Percentiles rank a stretch among this genome's conserved stretches.
These are phyloP conservation scores for Phytophthora rubi DNA, from an alignment of 352 stramenopile species.

Conservation along the genomic window DNA sequence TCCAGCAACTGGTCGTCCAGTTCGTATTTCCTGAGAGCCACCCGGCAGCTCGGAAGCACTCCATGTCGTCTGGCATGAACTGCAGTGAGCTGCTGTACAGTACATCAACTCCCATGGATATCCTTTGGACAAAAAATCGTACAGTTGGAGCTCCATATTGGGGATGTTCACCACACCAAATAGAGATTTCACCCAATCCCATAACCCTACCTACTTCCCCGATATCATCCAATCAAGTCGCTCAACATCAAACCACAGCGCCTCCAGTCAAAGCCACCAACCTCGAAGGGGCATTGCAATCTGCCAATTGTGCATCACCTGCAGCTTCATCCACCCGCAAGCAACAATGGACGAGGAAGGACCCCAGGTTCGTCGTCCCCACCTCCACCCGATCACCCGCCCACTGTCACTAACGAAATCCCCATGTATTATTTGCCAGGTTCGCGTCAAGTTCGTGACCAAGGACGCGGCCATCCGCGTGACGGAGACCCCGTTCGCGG, in stretches of 20 bases:
- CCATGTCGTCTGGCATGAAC: no score
- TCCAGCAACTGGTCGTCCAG: no score
- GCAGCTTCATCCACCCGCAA: background rate
- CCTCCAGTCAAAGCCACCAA: background rate
- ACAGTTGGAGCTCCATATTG: no score
- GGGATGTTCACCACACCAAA: no score
- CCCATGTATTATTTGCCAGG: conserved; percentile 35
- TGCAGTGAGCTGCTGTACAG: no score
- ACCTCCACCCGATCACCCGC: background rate
- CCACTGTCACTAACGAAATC: background rate
- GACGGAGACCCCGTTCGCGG: conserved; percentile 90
- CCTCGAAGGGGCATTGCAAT: background rate
- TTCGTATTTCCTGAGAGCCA: no score
- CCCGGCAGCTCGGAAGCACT: no score
- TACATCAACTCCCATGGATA: no score
- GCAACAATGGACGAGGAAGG: conserved; percentile 46
- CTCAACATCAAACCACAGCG: background rate
- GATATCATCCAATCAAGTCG: background rate
- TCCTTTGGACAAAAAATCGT: no score
- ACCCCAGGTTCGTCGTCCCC: conserved; percentile 32
- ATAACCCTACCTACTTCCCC: background rate
- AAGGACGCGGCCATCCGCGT: conserved; percentile 88
- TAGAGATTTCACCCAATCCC: background rate
- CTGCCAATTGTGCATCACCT: background rate
- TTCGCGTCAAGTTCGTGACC: conserved; percentile 92